Conservation (phyloP, 441 rosid genomes). For the Pelargonium hybrid region DNA sequence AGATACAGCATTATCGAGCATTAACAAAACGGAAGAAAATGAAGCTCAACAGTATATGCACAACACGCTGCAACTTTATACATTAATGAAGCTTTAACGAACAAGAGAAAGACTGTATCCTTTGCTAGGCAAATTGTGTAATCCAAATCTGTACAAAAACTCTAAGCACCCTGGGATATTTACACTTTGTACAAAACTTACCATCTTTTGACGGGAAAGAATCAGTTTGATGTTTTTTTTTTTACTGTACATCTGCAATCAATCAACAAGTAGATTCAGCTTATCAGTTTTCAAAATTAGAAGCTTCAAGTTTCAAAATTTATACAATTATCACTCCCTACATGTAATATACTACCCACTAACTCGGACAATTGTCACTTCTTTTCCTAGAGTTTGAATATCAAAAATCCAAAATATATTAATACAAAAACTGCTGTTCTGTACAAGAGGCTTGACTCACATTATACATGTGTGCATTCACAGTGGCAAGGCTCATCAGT, state of each 20-base stretch:
- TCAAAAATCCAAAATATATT: too few relatives aligned
- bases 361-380: too few relatives aligned
- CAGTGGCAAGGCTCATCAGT: neutral
- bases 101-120: conserved; percentile 15
- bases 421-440: neutral
- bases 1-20: too few relatives aligned
- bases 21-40: too few relatives aligned
- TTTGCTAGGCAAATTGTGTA: too few relatives aligned
- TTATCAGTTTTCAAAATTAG: neutral
- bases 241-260: conserved; percentile 33
- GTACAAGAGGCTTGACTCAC: conserved; percentile 20
- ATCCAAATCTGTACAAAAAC: conserved; percentile 15
- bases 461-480: neutral
- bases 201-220: conserved; percentile 28
- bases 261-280: conserved; percentile 9
- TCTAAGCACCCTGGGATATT: conserved; percentile 14
- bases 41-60: too few relatives aligned
- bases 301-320: neutral
- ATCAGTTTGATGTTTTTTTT: conserved; percentile 18
- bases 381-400: too few relatives aligned
- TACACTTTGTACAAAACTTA: conserved; percentile 31
- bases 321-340: too few relatives aligned
- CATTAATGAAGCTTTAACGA: conserved; percentile 11
- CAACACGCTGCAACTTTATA: neutral
- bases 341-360: too few relatives aligned